A percentile compares a stretch with the other conserved stretches of the same genome.
Conservation (phyloP, 202 grass and related monocot genomes). For the Hordeum pubiflorum region DNA sequence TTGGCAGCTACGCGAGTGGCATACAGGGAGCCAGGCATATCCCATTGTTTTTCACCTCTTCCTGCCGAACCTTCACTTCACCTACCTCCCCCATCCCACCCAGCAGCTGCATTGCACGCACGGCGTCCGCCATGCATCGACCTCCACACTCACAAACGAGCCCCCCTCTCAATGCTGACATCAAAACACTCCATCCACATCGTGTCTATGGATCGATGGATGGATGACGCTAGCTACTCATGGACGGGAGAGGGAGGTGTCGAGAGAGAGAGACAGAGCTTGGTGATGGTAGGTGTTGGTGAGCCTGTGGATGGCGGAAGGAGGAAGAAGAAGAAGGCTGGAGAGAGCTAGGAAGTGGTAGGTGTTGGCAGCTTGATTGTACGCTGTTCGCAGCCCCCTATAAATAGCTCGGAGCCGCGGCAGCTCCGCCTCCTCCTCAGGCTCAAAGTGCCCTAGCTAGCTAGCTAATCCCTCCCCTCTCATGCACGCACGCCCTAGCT, state of each 20-base stretch:
- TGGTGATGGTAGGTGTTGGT: not conserved
- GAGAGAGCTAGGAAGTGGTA: too few relatives aligned
- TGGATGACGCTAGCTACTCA: not conserved
- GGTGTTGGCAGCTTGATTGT: not conserved
- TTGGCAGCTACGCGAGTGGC: constrained; percentile 85
- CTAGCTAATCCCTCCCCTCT: not conserved
- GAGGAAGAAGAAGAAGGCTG: not conserved
- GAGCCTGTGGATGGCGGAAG: not conserved
- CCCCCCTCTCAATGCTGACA: not conserved
- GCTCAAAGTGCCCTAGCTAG: not conserved
- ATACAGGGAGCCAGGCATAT: constrained; percentile 99
- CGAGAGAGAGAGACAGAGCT: not conserved
- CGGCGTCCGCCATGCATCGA: not conserved
- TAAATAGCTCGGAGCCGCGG: constrained; percentile 6
- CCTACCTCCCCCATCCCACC: not conserved
- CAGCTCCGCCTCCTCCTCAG: not conserved
- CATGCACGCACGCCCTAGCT: not conserved
- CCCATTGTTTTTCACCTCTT: constrained; percentile 36
- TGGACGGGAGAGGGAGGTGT: not conserved
- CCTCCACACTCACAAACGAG: not conserved
- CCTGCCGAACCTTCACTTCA: not conserved
- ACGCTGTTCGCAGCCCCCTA: not conserved
- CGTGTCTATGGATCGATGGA: not conserved
- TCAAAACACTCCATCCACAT: not conserved
- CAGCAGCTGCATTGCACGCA: not conserved